phyloP scores from a whole-genome alignment of 148 eudicot species.

The Vaccinium myrtillus region DNA sequence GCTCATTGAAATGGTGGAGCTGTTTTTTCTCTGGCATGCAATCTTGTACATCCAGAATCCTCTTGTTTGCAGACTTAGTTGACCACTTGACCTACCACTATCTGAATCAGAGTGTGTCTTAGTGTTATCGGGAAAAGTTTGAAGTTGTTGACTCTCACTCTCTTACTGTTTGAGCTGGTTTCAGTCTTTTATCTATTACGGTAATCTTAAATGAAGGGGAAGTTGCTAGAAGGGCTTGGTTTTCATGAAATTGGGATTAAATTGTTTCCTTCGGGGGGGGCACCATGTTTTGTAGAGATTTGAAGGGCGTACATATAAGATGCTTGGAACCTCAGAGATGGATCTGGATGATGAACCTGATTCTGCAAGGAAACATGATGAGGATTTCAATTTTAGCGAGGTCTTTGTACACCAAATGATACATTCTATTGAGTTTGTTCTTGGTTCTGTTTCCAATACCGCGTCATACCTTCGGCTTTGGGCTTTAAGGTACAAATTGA shows the following conservation, averaged over 20 bases:
- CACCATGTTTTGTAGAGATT: slow-evolving; percentile 57
- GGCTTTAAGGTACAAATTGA: slow-evolving; percentile 70
- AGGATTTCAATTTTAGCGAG: slow-evolving; percentile 95
- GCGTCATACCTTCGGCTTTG: slow-evolving; percentile 98
- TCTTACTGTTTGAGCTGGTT: not conserved
- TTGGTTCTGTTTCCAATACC: slow-evolving; percentile 97
- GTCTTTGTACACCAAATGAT: slow-evolving; percentile 97
- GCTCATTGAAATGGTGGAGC: not conserved
- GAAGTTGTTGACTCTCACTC: not conserved
- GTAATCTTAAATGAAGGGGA: not conserved
- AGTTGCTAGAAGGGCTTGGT: not conserved
- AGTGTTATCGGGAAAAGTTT: not conserved
- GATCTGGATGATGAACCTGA: slow-evolving; percentile 61
- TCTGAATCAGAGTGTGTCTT: not conserved
- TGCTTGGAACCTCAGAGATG: slow-evolving; percentile 65
- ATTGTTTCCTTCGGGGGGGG: not conserved
- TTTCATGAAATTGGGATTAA: not conserved
- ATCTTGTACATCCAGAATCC: not conserved
- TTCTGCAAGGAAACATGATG: slow-evolving; percentile 60
- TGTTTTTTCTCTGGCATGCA: not conserved
- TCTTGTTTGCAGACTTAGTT: not conserved
- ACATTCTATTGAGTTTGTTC: slow-evolving; percentile 95
- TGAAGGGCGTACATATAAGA: slow-evolving; percentile 83
- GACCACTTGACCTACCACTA: not conserved
- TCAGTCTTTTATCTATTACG: not conserved